Evolutionary conservation across 257 asterid genomes (phyloP), one percentile per base, ranked within the genome.

Genomic region (Rhazya stricta): DNA sequence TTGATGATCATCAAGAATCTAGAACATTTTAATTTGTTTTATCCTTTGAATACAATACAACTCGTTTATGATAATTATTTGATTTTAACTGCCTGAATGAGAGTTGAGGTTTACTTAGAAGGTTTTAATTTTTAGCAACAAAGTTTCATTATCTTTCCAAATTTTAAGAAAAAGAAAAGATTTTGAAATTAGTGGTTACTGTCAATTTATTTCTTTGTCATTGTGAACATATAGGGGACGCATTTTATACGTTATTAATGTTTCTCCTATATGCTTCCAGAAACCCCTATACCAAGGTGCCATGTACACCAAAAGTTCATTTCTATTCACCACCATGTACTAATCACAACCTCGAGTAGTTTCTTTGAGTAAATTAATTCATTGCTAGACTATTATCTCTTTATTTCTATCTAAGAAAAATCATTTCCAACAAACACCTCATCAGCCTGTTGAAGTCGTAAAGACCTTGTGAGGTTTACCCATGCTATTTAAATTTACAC

Each of bases 1-100:
- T 65, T 50, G 73, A 16, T 78, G 46, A 72, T 19, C 51, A 27
- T 50, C 19, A 19, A 50, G 32, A 68, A 12, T 37, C 66, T n/a
- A n/a, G n/a, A n/a, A n/a, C n/a, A n/a, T n/a, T n/a, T n/a, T n/a
- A n/a, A n/a, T n/a, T n/a, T n/a, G 42, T 15, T 61, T 30, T 12
- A 61, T 43, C 50, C 2, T 43, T 43, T 8, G 50, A 43, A 43
- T 43, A 0, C 1, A 39, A 4, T 39, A n/a, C 43, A 39, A 9
- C 4, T 39, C n/a, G 43, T 39, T 39, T n/a, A n/a, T n/a, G n/a
- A 9, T 39, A 39, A 39, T 1, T 39, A 25, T 60, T 60, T 60
- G 16, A 25, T n/a, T n/a, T 0, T 56, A 58, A 2, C 5, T 58
- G 37, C 1, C 66, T 25, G 32, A 12, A 58, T 25, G 5, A 6